These are phyloP conservation scores for Globisporangium abappressorium DNA, from an alignment of 352 stramenopile species.

Conservation along the genomic window DNA sequence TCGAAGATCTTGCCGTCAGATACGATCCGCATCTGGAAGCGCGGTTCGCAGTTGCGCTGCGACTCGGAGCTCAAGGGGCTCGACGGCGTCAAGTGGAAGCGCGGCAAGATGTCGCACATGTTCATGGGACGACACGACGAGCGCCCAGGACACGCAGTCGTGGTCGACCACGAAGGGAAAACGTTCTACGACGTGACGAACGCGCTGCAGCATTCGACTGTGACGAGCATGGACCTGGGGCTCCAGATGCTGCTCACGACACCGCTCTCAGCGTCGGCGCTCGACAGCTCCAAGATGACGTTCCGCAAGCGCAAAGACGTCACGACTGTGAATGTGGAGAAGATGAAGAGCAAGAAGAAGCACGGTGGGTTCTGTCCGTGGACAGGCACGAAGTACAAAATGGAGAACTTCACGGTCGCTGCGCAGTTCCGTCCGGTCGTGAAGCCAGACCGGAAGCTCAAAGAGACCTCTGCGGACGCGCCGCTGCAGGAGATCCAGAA, in stretches of 20 bases:
- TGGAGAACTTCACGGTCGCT: constrained; percentile 63
- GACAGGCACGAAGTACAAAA: constrained; percentile 70
- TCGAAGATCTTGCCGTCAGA: constrained; percentile 78
- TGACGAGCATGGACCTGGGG: constrained; percentile 68
- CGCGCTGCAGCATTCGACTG: constrained; percentile 46
- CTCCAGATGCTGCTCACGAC: constrained; percentile 75
- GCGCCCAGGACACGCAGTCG: constrained; percentile 39
- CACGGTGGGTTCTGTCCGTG: constrained; percentile 41
- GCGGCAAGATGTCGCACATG: constrained; percentile 67
- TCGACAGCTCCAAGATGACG: constrained; percentile 49
- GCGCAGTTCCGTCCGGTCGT: constrained; percentile 54
- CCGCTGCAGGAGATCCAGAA: constrained; percentile 52
- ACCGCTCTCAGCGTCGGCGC: constrained; percentile 55
- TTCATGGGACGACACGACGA: constrained; percentile 40
- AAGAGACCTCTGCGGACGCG: constrained; percentile 29
- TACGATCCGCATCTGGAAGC: constrained; percentile 70
- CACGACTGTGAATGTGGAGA: constrained; percentile 25
- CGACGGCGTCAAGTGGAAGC: constrained; percentile 75
- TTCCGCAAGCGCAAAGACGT: constrained; percentile 65
- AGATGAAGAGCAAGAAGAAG: constrained; percentile 16
- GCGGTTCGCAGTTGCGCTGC: constrained; percentile 58
- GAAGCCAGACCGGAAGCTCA: constrained; percentile 46
- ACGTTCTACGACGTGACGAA: constrained; percentile 66
- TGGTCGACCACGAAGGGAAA: constrained; percentile 60
- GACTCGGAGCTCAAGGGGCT: constrained; percentile 75